phyloP scores from a whole-genome alignment of 352 stramenopile genomes.

The Pseudoperonospora humuli region DNA sequence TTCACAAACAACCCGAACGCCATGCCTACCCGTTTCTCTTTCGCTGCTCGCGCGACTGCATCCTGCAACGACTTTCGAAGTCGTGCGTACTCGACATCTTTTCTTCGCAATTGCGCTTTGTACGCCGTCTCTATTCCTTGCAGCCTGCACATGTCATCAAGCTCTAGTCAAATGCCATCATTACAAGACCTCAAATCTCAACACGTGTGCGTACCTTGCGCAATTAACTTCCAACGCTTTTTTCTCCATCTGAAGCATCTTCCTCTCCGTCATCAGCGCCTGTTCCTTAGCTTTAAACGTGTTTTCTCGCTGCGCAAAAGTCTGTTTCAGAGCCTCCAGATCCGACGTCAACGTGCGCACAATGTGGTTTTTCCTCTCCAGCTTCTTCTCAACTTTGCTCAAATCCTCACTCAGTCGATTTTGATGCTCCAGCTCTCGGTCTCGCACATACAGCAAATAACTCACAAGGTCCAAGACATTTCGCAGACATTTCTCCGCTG shows the following conservation, averaged over 20 bases:
- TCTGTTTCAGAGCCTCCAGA: slow-evolving; percentile 40
- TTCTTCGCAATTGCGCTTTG: slow-evolving; percentile 63
- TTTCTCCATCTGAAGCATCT: slow-evolving; percentile 53
- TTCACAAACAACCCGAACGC: neutral
- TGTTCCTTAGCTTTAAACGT: slow-evolving; percentile 58
- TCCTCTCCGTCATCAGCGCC: slow-evolving; percentile 36
- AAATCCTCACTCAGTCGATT: slow-evolving; percentile 44
- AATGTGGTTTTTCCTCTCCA: slow-evolving; percentile 44
- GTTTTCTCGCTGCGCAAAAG: slow-evolving; percentile 50
- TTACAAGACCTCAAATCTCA: no score
- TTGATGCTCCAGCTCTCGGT: slow-evolving; percentile 46
- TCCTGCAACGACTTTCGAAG: slow-evolving; percentile 68
- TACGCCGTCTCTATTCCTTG: slow-evolving; percentile 69
- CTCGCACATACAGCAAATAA: slow-evolving; percentile 46
- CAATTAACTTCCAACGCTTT: slow-evolving; percentile 59
- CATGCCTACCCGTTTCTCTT: slow-evolving; percentile 46
- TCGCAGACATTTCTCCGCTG: slow-evolving; percentile 35
- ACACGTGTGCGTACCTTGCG: slow-evolving; percentile 26
- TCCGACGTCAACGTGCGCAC: slow-evolving; percentile 36
- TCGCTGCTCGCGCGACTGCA: slow-evolving; percentile 33
- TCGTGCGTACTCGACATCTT: slow-evolving; percentile 70
- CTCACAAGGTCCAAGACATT: slow-evolving; percentile 65
- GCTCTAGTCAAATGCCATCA: no score
- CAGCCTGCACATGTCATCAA: no score
- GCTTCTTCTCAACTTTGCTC: slow-evolving; percentile 33